Percentiles rank a stretch among this genome's conserved stretches.
These are phyloP conservation scores for Chaetoceros tenuissimus DNA, from an alignment of 108 stramenopile species.

Conservation along the genomic window DNA sequence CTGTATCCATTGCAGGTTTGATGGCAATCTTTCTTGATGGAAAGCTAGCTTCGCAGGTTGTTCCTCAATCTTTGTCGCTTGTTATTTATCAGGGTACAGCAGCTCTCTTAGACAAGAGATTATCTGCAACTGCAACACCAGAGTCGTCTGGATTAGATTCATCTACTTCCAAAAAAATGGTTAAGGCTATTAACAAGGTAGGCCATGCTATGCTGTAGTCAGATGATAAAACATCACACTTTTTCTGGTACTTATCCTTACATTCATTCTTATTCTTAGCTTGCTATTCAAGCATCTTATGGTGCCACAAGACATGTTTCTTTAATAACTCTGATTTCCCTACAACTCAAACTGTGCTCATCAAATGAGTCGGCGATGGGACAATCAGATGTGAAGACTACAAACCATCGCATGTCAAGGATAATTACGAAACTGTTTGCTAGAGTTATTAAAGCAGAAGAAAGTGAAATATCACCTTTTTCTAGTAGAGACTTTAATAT, in stretches of 20 bases:
- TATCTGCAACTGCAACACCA: constrained; percentile 18
- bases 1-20: constrained; percentile 43
- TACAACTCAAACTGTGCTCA: constrained; percentile 48
- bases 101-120: constrained; percentile 58
- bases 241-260: too few relatives aligned
- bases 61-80: constrained; percentile 37
- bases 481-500: constrained; percentile 31
- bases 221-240: too few relatives aligned
- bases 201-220: too few relatives aligned
- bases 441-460: constrained; percentile 61
- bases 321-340: constrained; percentile 41
- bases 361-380: background rate
- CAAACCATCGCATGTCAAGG: constrained; percentile 37
- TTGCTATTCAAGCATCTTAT: constrained; percentile 57
- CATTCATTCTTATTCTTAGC: constrained; percentile 17
- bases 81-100: constrained; percentile 41
- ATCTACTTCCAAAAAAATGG: constrained; percentile 47
- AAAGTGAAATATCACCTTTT: constrained; percentile 25
- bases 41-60: constrained; percentile 21
- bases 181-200: constrained; percentile 71
- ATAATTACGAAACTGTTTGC: constrained; percentile 57
- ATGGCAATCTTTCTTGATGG: constrained; percentile 47
- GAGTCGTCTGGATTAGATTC: constrained; percentile 21
- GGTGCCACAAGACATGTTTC: constrained; percentile 31
- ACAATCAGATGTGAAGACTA: constrained; percentile 21